A percentile compares a stretch with the other conserved stretches of the same genome.
Conservation (phyloP, 2,329 filamentous ascomycete species). For the Chaetomium sp. region DNA sequence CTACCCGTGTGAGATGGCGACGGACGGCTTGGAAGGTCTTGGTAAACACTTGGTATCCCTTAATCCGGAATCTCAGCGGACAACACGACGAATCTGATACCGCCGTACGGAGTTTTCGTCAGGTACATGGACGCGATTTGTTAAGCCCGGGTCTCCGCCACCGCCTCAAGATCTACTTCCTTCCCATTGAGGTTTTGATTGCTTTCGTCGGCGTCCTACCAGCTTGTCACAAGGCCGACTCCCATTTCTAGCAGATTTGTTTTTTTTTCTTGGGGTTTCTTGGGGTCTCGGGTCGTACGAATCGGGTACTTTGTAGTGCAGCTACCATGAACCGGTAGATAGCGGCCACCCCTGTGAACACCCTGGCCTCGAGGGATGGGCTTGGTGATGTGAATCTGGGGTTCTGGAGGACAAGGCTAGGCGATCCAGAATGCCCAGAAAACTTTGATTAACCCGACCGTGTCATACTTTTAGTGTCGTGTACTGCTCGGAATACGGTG, state of each 20-base stretch:
- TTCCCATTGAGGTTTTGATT: slow-evolving; percentile 2
- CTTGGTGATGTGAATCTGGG: neutral
- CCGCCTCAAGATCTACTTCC: neutral
- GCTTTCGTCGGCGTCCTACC: neutral
- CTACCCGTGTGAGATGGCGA: neutral
- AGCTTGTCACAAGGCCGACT: neutral
- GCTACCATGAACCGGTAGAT: slow-evolving; percentile 12
- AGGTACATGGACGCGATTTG: no score
- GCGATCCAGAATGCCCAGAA: neutral
- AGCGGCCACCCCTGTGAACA: neutral
- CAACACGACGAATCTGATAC: no score
- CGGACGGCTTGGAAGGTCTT: slow-evolving; percentile 3
- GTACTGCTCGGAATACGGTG: no score
- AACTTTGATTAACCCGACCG: no score
- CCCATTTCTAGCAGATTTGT: neutral
- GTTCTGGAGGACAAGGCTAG: slow-evolving; percentile 8
- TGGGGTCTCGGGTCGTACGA: slow-evolving; percentile 9
- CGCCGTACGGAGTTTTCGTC: no score
- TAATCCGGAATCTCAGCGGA: slow-evolving; percentile 7
- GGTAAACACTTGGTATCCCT: neutral
- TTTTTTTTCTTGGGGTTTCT: slow-evolving; percentile 1
- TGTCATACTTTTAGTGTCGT: no score
- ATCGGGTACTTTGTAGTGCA: slow-evolving; percentile 7
- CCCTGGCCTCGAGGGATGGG: neutral
- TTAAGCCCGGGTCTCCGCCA: no score